These are phyloP conservation scores for Detonula confervacea DNA, from an alignment of 352 stramenopile genomes.

Conservation along the genomic window DNA sequence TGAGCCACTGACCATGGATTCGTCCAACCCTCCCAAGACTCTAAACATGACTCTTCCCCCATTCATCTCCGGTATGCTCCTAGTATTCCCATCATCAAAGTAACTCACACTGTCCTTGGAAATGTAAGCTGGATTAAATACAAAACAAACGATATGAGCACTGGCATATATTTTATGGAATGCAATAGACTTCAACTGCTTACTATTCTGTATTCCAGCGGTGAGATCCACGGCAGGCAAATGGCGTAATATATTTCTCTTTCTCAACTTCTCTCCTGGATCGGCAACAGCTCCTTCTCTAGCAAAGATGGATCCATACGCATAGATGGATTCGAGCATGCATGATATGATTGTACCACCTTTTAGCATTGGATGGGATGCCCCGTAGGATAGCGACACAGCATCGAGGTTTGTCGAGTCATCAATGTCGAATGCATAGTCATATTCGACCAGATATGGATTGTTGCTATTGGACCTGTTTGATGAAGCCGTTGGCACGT, in stretches of 20 bases:
- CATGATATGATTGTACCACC: slow-evolving; percentile 80
- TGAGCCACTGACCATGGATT: slow-evolving; percentile 29
- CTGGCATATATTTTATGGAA: too few species aligned
- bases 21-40: slow-evolving; percentile 70
- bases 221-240: slow-evolving; percentile 82
- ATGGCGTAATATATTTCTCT: slow-evolving; percentile 82
- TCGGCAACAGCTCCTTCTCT: slow-evolving; percentile 74
- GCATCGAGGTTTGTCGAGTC: slow-evolving; percentile 78
- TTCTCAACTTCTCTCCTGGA: slow-evolving; percentile 67
- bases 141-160: too few species aligned
- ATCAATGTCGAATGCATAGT: slow-evolving; percentile 81
- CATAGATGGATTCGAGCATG: slow-evolving; percentile 84
- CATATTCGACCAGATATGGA: slow-evolving; percentile 78
- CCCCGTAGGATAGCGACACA: slow-evolving; percentile 80
- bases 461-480: slow-evolving; percentile 55
- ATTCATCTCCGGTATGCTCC: slow-evolving; percentile 76
- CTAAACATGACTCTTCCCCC: slow-evolving; percentile 73
- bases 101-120: slow-evolving; percentile 77
- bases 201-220: slow-evolving; percentile 79
- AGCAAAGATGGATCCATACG: slow-evolving; percentile 74
- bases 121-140: too few species aligned
- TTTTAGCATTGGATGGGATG: slow-evolving; percentile 83
- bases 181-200: too few species aligned
- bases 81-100: slow-evolving; percentile 82
- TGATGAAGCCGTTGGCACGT: slow-evolving; percentile 35